Percentiles rank a stretch among this genome's conserved stretches.
phyloP scores from a whole-genome alignment of 1,284 basidiomycete species.

The Marasmius oreades region DNA sequence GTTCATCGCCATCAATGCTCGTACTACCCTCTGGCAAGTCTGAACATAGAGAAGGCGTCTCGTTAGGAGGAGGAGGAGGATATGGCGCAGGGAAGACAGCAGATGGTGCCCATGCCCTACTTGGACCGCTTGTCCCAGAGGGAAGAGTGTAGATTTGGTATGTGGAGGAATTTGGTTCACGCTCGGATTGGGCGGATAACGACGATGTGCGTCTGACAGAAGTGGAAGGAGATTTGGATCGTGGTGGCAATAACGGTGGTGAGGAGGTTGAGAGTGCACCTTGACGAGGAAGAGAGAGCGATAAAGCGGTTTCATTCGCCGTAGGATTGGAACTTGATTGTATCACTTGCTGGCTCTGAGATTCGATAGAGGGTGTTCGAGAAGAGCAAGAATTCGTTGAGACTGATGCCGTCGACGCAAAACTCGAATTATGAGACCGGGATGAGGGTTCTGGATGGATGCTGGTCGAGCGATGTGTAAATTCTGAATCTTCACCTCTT shows the following conservation, averaged over 20 bases:
- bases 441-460: neutral
- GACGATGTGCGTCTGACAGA: neutral
- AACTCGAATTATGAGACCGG: constrained; percentile 15
- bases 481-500: neutral
- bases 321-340: neutral
- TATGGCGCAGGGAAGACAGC: constrained; percentile 1
- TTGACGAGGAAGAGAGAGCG: neutral
- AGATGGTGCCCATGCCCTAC: constrained; percentile 8
- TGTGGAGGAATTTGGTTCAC: neutral
- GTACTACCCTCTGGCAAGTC: constrained; percentile 41
- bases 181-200: neutral
- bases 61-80: constrained; percentile 23
- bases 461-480: neutral
- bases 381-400: constrained; percentile 11
- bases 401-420: constrained; percentile 19
- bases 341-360: neutral
- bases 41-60: constrained; percentile 68
- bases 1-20: constrained; percentile 20
- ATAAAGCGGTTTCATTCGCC: neutral
- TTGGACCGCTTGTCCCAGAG: constrained; percentile 3
- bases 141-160: constrained; percentile 2
- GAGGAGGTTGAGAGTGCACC: neutral
- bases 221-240: constrained; percentile 6
- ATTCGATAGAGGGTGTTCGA: constrained; percentile 4
- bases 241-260: neutral